Evolutionary conservation across 805 yeast species (phyloP).

Genomic region (Yamadazyma olivae): DNA sequence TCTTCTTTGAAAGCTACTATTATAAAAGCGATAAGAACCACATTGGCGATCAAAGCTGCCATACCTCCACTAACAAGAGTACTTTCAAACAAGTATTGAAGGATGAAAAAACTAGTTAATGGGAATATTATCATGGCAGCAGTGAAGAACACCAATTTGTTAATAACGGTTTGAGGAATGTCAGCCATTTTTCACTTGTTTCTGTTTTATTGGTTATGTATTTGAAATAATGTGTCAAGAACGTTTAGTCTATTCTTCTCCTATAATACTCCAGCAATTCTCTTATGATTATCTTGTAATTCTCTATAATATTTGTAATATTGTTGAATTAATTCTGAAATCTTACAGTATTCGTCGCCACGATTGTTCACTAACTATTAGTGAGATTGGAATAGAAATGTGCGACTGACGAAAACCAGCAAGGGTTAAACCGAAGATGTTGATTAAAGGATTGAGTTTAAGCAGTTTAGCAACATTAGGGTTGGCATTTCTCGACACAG

Average conservation of each 20-base stretch:
- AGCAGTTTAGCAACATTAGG: slow-evolving; percentile 8
- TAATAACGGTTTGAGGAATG: slow-evolving; percentile 54
- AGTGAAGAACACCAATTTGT: slow-evolving; percentile 70
- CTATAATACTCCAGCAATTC: no score
- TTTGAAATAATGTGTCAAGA: no score
- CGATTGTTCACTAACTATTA: no score
- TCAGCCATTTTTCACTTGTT: slow-evolving; percentile 21
- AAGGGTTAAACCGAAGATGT: slow-evolving; percentile 11
- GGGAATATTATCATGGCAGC: slow-evolving; percentile 74
- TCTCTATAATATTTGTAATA: no score
- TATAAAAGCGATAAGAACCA: slow-evolving; percentile 70
- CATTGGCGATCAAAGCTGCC: slow-evolving; percentile 75
- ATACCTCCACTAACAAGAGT: slow-evolving; percentile 72
- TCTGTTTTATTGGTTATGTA: no score
- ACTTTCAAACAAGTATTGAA: slow-evolving; percentile 47
- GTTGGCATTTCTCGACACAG: slow-evolving; percentile 20
- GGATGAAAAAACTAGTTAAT: slow-evolving; percentile 55
- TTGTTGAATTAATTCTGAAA: no score
- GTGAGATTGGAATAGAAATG: no score
- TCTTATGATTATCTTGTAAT: no score
- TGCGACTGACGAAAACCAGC: slow-evolving; percentile 2
- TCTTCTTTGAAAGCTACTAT: slow-evolving; percentile 74
- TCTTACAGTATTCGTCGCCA: no score
- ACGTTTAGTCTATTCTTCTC: no score
- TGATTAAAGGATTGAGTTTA: not conserved